Conservation (phyloP, 2,329 filamentous ascomycete species). For the Ceratocystis papillata region DNA sequence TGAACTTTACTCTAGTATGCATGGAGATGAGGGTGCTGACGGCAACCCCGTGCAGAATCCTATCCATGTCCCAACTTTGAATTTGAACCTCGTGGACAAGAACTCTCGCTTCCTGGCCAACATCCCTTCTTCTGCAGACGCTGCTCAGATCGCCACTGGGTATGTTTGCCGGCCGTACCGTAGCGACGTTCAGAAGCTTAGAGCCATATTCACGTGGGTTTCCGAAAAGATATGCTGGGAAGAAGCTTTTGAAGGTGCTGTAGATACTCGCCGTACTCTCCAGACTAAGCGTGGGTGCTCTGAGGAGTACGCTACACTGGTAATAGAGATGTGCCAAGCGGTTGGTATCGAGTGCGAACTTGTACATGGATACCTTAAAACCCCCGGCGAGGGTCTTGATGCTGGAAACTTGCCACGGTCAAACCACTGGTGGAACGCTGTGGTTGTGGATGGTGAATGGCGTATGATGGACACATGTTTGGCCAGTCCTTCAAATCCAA, state of each 20-base stretch:
- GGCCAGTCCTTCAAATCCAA: slow-evolving; percentile 81
- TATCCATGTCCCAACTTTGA: slow-evolving; percentile 68
- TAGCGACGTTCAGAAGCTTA: slow-evolving; percentile 81
- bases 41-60: slow-evolving; percentile 73
- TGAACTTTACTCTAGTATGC: slow-evolving; percentile 69
- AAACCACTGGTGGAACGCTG: slow-evolving; percentile 97
- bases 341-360: slow-evolving; percentile 82
- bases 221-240: slow-evolving; percentile 94
- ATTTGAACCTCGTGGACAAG: slow-evolving; percentile 84
- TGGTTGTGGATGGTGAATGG: slow-evolving; percentile 90
- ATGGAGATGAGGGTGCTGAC: slow-evolving; percentile 83
- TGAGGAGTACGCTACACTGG: slow-evolving; percentile 78
- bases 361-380: slow-evolving; percentile 81
- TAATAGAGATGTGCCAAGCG: slow-evolving; percentile 85
- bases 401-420: slow-evolving; percentile 70
- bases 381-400: slow-evolving; percentile 73
- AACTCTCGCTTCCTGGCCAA: slow-evolving; percentile 82
- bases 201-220: slow-evolving; percentile 96
- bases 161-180: slow-evolving; percentile 91
- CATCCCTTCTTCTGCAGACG: slow-evolving; percentile 70
- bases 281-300: slow-evolving; percentile 74
- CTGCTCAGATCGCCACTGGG: slow-evolving; percentile 71
- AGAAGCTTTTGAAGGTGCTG: slow-evolving; percentile 76
- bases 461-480: slow-evolving; percentile 90
- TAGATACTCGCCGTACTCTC: slow-evolving; percentile 75